phyloP scores from a whole-genome alignment of 2,329 filamentous ascomycete species.

The Sclerotiophoma versabilis region DNA sequence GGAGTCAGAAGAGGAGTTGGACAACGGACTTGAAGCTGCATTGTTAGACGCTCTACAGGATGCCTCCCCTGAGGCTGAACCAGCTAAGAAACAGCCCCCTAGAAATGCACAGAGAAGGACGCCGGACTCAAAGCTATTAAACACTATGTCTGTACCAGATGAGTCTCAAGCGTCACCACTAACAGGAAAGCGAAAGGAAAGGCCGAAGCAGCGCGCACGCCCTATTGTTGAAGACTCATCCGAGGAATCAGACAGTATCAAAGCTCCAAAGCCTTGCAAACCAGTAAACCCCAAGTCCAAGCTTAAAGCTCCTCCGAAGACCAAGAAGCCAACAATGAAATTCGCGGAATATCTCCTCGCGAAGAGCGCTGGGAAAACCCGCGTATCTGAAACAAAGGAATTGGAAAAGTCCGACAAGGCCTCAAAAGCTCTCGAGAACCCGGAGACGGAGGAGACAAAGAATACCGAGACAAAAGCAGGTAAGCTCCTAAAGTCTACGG shows the following conservation, averaged over 20 bases:
- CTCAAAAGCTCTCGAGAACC: background rate
- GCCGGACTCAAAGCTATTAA: background rate
- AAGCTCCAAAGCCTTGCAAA: background rate
- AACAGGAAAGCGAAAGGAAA: background rate
- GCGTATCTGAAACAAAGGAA: background rate
- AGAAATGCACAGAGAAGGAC: background rate
- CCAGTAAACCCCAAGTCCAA: background rate
- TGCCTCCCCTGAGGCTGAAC: background rate
- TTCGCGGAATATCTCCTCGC: background rate
- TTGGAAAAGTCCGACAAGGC: background rate
- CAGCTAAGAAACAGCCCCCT: background rate
- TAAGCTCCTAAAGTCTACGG: background rate
- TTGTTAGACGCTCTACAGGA: background rate
- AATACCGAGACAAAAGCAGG: background rate
- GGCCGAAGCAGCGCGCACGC: background rate
- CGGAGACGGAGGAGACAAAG: background rate
- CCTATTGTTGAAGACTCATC: background rate
- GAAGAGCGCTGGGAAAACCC: background rate
- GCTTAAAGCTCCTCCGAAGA: background rate
- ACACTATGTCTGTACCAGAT: background rate
- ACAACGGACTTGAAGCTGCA: background rate
- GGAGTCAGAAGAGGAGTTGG: background rate
- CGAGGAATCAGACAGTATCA: background rate
- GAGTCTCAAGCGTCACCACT: background rate
- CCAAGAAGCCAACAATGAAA: background rate